Base-by-base conservation (phyloP, 371 early-diverging fungal species). In the Zychaea mexicana region DNA sequence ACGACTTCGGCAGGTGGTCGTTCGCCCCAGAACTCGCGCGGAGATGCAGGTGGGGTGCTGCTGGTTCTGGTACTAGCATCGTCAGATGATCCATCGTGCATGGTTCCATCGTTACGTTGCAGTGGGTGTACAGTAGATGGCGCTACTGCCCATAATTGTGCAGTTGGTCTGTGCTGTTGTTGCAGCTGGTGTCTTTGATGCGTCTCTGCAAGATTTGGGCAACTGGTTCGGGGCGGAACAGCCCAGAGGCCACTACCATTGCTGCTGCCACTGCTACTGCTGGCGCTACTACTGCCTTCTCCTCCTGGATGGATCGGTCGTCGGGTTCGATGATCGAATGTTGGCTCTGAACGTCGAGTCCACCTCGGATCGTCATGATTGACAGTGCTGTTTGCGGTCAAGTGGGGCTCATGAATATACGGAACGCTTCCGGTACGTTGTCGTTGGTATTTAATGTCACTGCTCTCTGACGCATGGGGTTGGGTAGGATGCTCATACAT, bases 1-100 rank as follows among this genome's bases (percentile, higher is more conserved):
- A 94, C 88, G 17, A 87, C 82, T 49, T 92, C 90, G 9, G 90
- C 76, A 0, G 90, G 90, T 8, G 94, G 94, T 4, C 94, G 84
- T 55, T 87, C 90, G 4, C 86, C 85, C 90, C 90, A 89, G 60
- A 79, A 86, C 8, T 60, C 62, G 1, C 60, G 60, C 27, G 54
- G 52, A 8, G 33, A 36, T 13, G 39, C 24, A 46, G 62, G 39
- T 27, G 65, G 60, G 21, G 15, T 53, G 49, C 24, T 54, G 33
- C 33, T 30, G 4, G 55, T 32, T 54, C 17, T 42, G 1, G 1
- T 42, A 6, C 42, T 42, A 42, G 13, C 39, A 30, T 59, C 53
- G 6, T 13, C 45, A 21, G 47, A 22, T 13, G 47, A 46, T 32
- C 21, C 27, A 21, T 53, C 45, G 2, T 49, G 42, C 26, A 56